Conservation (phyloP, 2,329 filamentous ascomycete species). For the Lasiodiplodia citricola region DNA sequence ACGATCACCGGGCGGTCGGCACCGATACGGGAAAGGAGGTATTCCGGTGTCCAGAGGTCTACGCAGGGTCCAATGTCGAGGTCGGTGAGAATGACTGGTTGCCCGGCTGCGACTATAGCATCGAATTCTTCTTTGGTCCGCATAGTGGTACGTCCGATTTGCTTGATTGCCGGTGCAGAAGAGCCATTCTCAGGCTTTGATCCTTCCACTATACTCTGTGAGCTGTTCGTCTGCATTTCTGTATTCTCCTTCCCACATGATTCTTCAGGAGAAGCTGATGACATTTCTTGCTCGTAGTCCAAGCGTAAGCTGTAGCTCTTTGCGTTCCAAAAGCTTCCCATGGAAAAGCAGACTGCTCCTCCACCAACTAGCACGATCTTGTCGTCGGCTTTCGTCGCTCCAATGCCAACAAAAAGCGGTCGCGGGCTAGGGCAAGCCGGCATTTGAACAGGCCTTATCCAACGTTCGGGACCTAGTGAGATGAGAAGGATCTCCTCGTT, state of each 20-base stretch:
- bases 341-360: constrained; percentile 87
- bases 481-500: constrained; percentile 61
- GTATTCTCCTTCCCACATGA: not conserved
- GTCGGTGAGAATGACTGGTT: constrained; percentile 69
- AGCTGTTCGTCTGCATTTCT: not conserved
- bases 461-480: not conserved
- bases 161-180: not conserved
- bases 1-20: constrained; percentile 66
- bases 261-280: constrained; percentile 13
- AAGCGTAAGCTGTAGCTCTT: not conserved
- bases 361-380: constrained; percentile 73
- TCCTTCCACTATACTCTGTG: not conserved
- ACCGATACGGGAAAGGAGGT: constrained; percentile 62
- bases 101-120: constrained; percentile 60
- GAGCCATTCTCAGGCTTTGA: not conserved
- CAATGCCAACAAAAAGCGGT: constrained; percentile 75
- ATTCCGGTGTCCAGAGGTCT: constrained; percentile 69
- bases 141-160: constrained; percentile 61
- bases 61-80: constrained; percentile 72
- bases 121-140: constrained; percentile 63
- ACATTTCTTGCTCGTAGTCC: not conserved
- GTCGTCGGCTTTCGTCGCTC: constrained; percentile 56
- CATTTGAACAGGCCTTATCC: not conserved
- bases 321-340: constrained; percentile 69
- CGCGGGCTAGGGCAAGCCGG: constrained; percentile 46